Evolutionary conservation across 768 basidiomycete genomes (phyloP), one percentile per base, ranked within the genome.

Genomic region (Rhodotorula kratochvilovae): DNA sequence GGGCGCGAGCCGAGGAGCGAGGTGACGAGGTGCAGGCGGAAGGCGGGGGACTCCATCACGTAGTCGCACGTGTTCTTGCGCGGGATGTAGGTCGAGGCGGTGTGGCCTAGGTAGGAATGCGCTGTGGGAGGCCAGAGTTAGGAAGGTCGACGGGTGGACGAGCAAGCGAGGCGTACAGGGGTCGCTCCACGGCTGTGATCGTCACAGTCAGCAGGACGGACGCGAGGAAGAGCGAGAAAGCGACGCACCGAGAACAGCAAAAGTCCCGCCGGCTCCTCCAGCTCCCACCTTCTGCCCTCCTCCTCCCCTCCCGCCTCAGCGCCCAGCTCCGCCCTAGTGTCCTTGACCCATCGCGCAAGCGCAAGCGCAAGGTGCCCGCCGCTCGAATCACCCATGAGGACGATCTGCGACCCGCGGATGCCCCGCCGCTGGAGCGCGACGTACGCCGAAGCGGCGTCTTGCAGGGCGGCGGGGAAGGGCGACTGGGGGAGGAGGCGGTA

Each of bases 401-500:
- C 83, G 77, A 92, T 87, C 73, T 89, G 80, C 6, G 66, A 73
- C 1, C 55, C 55, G 1, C 7, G 31, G 15, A 71, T 29, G 23
- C 66, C 66, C 17, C 70, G 60, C 13, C 57, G 55, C 42, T 88
- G 82, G 33, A 91, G 86, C 78, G 90, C 87, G 64, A 84, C 80
- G 79, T 90, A 92, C 7, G 87, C 90, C 3, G 88, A 85, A 21
- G 91, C 80, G 3, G 86, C 86, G 77, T 92, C 90, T 25, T 92
- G 80, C 1, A 92, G 82, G 31, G 88, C 88, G 0, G 87, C 82
- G 0, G 90, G 90, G 81, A 91, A 91, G 8, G 25, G 89, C 79
- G 80, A 82, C 79, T 39, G 78, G 70, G 76, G 81, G 81, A 35
- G 85, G 83, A 60, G 81, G 12, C 90, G 87, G 79, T 91, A 92